These are phyloP conservation scores for Corynespora cassiicola DNA, from an alignment of 2,329 filamentous ascomycete genomes.

Conservation along the genomic window DNA sequence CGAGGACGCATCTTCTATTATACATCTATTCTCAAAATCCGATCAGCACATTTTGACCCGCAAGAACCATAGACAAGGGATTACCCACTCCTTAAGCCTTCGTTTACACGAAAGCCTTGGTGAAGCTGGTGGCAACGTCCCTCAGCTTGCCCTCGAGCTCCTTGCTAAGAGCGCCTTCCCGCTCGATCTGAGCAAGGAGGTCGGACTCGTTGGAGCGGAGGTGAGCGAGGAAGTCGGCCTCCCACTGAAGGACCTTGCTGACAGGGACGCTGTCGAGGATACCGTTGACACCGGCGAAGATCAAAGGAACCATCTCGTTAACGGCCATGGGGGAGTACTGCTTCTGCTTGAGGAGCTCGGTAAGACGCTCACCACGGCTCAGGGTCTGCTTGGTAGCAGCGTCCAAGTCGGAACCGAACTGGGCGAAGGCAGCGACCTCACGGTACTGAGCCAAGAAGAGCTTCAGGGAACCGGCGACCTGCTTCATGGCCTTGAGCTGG, in stretches of 20 bases:
- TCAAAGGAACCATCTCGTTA: constrained; percentile 99
- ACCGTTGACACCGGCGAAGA: constrained; percentile 99
- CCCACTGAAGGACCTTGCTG: constrained; percentile 89
- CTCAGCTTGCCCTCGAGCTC: constrained; percentile 84
- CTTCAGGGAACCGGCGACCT: constrained; percentile 99
- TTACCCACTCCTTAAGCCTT: constrained; percentile 42
- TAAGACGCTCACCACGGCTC: constrained; percentile 96
- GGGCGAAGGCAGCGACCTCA: constrained; percentile 99
- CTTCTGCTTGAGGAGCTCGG: constrained; percentile 99
- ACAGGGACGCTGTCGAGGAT: constrained; percentile 88
- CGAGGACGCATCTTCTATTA: constrained; percentile 42
- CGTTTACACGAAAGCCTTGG: constrained; percentile 81
- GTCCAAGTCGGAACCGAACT: constrained; percentile 99
- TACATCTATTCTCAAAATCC: constrained; percentile 39
- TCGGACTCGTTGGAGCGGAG: constrained; percentile 89
- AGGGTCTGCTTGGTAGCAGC: constrained; percentile 99
- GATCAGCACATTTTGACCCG: constrained; percentile 47
- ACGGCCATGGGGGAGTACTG: constrained; percentile 99
- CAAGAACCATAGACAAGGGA: constrained; percentile 43
- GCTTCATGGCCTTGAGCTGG: constrained; percentile 99
- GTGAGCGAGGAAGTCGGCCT: constrained; percentile 91
- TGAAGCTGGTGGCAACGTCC: constrained; percentile 80
- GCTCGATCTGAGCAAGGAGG: constrained; percentile 84
- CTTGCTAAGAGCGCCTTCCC: constrained; percentile 96
- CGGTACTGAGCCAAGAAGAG: constrained; percentile 99